These are phyloP conservation scores for Trametes sanguinea DNA, from an alignment of 768 basidiomycete species.

Conservation along the genomic window DNA sequence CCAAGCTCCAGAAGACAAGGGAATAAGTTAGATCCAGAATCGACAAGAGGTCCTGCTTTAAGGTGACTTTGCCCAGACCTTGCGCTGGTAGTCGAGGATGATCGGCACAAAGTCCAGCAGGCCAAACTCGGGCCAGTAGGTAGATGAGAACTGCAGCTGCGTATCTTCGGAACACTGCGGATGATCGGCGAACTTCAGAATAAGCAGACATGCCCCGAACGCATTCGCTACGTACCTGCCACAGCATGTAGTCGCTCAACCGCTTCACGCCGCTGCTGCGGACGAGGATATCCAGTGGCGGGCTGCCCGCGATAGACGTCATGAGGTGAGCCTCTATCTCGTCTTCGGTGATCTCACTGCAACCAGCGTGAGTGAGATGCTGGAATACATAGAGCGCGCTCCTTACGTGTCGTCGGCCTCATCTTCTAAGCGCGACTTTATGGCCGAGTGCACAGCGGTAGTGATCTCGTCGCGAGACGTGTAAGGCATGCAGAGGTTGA, in stretches of 20 bases:
- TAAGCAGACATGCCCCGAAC: neutral
- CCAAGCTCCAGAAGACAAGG: neutral
- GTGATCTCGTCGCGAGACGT: constrained; percentile 91
- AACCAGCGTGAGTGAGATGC: neutral
- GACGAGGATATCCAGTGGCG: constrained; percentile 86
- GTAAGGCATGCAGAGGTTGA: constrained; percentile 94
- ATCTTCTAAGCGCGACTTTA: constrained; percentile 44
- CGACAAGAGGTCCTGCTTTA: neutral
- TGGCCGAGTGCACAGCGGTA: constrained; percentile 63
- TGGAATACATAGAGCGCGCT: neutral
- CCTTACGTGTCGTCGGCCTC: constrained; percentile 18
- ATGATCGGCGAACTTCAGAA: neutral
- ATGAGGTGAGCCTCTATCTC: constrained; percentile 69
- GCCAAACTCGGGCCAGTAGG: constrained; percentile 94
- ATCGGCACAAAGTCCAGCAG: constrained; percentile 85
- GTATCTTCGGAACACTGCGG: constrained; percentile 76
- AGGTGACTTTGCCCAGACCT: constrained; percentile 48
- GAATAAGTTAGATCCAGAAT: constrained; percentile 11
- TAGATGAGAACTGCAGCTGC: constrained; percentile 81
- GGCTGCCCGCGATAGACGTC: constrained; percentile 64
- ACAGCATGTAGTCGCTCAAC: constrained; percentile 87
- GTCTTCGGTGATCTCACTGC: constrained; percentile 60
- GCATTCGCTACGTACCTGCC: constrained; percentile 74
- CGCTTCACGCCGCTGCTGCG: constrained; percentile 90
- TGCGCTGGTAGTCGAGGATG: constrained; percentile 84